Percentiles rank a stretch among this genome's conserved stretches.
These are phyloP conservation scores for Oryza australiensis DNA, from an alignment of 176 grass and related monocot genomes.

Conservation along the genomic window DNA sequence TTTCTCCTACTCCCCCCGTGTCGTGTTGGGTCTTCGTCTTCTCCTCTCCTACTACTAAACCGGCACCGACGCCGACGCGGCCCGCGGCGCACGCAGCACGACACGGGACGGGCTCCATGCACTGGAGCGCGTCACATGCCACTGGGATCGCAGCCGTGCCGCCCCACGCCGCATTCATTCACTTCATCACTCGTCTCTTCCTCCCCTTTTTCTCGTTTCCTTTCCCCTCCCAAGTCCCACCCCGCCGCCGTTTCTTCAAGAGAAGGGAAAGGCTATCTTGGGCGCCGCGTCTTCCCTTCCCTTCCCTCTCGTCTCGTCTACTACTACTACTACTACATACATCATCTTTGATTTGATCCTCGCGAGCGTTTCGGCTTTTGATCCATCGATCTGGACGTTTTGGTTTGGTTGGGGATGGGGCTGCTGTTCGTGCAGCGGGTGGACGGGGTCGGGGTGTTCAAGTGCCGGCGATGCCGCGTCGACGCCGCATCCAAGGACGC, in stretches of 20 bases:
- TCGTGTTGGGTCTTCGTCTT: no score
- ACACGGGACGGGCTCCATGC: no score
- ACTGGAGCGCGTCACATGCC: no score
- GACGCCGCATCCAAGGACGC: slow-evolving; percentile 30
- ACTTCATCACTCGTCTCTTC: not conserved
- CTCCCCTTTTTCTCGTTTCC: not conserved
- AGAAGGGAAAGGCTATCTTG: slow-evolving; percentile 21
- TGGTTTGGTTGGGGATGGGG: slow-evolving; percentile 46
- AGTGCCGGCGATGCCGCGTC: slow-evolving; percentile 43
- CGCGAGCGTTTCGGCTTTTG: not conserved
- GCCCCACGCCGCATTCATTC: not conserved
- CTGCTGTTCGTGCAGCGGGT: slow-evolving; percentile 66
- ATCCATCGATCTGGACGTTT: not conserved
- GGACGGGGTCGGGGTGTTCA: slow-evolving; percentile 62
- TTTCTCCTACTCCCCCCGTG: no score
- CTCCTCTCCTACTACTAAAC: no score
- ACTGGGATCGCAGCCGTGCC: not conserved
- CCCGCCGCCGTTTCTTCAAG: slow-evolving; percentile 24
- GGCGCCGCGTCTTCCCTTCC: not conserved
- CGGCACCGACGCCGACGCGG: no score
- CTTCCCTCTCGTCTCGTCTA: not conserved
- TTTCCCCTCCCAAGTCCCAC: not conserved
- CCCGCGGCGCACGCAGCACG: no score
- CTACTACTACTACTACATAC: no score
- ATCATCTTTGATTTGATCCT: not conserved